Percentiles rank a stretch among this genome's conserved stretches.
phyloP scores from a whole-genome alignment of 768 basidiomycete genomes.

The Cyclocybe aegerita region DNA sequence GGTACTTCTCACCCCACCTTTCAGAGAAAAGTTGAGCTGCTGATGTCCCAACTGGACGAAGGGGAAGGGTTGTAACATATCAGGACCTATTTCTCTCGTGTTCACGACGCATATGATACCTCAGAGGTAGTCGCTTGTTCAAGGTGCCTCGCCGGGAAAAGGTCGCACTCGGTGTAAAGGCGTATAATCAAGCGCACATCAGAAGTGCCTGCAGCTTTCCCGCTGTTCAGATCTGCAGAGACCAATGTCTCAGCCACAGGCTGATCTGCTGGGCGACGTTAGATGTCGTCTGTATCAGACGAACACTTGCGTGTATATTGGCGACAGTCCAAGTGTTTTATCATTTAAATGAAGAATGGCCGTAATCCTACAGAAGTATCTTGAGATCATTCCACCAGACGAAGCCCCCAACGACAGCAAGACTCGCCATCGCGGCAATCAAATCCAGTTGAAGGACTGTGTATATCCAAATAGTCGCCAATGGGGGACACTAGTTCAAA shows the following conservation, averaged over 20 bases:
- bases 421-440: conserved; percentile 55
- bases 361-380: conserved; percentile 21
- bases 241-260: background rate
- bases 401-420: conserved; percentile 53
- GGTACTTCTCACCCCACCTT: background rate
- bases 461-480: conserved; percentile 80
- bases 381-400: conserved; percentile 64
- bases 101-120: conserved; percentile 8
- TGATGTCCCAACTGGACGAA: conserved; percentile 64
- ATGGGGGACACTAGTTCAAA: conserved; percentile 61
- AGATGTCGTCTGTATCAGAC: background rate
- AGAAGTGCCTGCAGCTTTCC: conserved; percentile 13
- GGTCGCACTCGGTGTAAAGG: conserved; percentile 54
- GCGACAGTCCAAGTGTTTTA: too few species aligned
- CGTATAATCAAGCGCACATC: conserved; percentile 80
- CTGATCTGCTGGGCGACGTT: conserved; percentile 1
- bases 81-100: background rate
- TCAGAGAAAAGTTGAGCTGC: conserved; percentile 63
- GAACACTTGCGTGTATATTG: background rate
- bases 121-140: conserved; percentile 50
- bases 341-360: background rate
- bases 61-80: conserved; percentile 45
- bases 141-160: conserved; percentile 75
- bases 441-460: conserved; percentile 70
- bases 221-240: conserved; percentile 2